Evolutionary conservation across 352 stramenopile species (phyloP).

Genomic region (Pythium grandisporangium): DNA sequence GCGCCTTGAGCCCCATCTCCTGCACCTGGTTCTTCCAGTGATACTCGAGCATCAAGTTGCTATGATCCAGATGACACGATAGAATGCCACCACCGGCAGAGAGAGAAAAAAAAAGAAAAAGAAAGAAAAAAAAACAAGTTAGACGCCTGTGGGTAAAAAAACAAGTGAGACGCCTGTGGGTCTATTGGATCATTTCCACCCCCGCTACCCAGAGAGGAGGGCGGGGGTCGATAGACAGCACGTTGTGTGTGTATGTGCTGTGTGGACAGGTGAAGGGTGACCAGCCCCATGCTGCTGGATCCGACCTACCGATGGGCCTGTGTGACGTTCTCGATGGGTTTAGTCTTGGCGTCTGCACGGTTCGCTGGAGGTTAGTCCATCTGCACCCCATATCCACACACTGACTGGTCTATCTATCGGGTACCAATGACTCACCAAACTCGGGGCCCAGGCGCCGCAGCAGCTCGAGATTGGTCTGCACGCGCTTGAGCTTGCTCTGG

Average conservation of each 20-base stretch:
- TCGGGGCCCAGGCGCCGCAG: slow-evolving; percentile 75
- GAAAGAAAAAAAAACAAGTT: too few species aligned
- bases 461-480: slow-evolving; percentile 83
- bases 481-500: slow-evolving; percentile 79
- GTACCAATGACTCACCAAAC: slow-evolving; percentile 39
- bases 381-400: too few species aligned
- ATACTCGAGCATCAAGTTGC: slow-evolving; percentile 85
- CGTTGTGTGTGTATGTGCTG: too few species aligned
- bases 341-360: slow-evolving; percentile 79
- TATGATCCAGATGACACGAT: slow-evolving; percentile 4
- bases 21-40: slow-evolving; percentile 87
- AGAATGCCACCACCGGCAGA: background rate
- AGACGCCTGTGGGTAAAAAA: too few species aligned
- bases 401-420: background rate
- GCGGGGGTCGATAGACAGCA: too few species aligned
- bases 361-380: too few species aligned
- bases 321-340: slow-evolving; percentile 76
- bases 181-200: too few species aligned
- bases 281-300: too few species aligned
- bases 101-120: background rate
- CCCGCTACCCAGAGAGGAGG: too few species aligned
- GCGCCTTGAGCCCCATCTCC: slow-evolving; percentile 76
- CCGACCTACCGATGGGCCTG: slow-evolving; percentile 59
- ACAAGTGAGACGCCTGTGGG: too few species aligned
- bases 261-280: too few species aligned